Evolutionary conservation across 108 stramenopile species (phyloP).

Genomic region (Cyclostephanos tholiformis): DNA sequence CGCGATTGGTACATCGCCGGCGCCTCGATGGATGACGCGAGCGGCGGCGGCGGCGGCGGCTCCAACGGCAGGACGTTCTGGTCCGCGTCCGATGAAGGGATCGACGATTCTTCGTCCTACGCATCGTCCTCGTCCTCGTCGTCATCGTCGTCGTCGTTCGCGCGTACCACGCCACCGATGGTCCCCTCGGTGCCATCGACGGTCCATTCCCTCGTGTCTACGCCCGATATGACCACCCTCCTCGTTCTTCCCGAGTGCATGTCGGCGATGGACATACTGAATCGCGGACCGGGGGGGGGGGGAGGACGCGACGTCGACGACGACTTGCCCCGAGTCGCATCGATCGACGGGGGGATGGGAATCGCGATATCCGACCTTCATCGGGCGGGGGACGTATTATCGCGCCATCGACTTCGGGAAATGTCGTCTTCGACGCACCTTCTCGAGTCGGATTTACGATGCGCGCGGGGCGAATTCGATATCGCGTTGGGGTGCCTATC

Average conservation of each 20-base stretch:
- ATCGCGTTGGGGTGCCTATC: slow-evolving; percentile 21
- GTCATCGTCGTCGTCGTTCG: not conserved
- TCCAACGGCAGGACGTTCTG: no score
- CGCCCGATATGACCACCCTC: slow-evolving; percentile 21
- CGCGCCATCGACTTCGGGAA: not conserved
- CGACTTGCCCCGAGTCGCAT: no score
- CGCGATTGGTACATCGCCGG: no score
- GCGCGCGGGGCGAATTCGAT: slow-evolving; percentile 20
- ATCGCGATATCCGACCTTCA: slow-evolving; percentile 11
- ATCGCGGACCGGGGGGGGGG: not conserved
- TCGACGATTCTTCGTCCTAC: no score
- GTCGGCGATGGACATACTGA: slow-evolving; percentile 22
- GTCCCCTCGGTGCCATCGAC: not conserved
- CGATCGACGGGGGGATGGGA: no score
- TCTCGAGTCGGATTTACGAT: slow-evolving; percentile 17
- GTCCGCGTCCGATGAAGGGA: no score
- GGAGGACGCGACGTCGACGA: not conserved
- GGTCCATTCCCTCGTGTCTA: slow-evolving; percentile 18
- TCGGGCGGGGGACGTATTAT: slow-evolving; percentile 39
- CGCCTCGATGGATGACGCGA: no score
- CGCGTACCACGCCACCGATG: not conserved
- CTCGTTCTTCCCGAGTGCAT: slow-evolving; percentile 25
- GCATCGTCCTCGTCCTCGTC: not conserved
- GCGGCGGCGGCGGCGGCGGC: no score
- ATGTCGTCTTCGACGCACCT: slow-evolving; percentile 16